Evolutionary conservation across 805 yeast genomes (phyloP), one percentile per base, ranked within the genome.

Genomic region (Priceomyces haplophilus): DNA sequence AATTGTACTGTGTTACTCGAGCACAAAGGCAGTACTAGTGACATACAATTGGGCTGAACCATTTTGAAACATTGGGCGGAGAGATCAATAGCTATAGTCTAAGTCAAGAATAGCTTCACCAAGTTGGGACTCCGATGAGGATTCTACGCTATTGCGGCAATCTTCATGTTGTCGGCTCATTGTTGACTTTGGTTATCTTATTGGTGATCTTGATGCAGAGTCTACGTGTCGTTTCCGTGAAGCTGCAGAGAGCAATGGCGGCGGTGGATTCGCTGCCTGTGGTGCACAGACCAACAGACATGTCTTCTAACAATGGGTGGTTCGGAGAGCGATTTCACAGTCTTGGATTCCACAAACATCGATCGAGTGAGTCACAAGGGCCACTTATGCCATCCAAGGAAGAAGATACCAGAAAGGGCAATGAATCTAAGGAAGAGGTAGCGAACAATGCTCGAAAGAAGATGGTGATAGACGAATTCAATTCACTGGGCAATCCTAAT

Each of bases 401-500:
- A 21, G 24, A 7, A 8, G 24, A 21, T 21, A 8, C 8, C 8
- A 8, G 8, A 6, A 21, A 21, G 24, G 8, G 6, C 24, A 21
- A 7, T 21, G 24, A 7, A 8, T 6, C 6, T 21, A 6, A 21
- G 24, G 31, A 27, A 11, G 31, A 27, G 15, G 11, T 12, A 12
- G 5, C 31, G n/a, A 12, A 15, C n/a, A 12, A 10, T 27, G 31
- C 31, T 15, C 15, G 11, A 4, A 27, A 27, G 31, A 16, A 15
- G 18, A 20, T 23, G 17, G 13, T 36, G 5, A 5, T 36, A 23
- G 29, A 36, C 10, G 40, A 32, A 15, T 7, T 39, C 16, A 52
- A 50, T 37, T 47, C 48, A 7, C 34, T 41, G 21, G 29, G 29
- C 32, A 42, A 43, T 4, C 8, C 11, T 10, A 17, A 24, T 12